phyloP scores from a whole-genome alignment of 192 early-diverging fungal species.

The Powellomyces hirtus region DNA sequence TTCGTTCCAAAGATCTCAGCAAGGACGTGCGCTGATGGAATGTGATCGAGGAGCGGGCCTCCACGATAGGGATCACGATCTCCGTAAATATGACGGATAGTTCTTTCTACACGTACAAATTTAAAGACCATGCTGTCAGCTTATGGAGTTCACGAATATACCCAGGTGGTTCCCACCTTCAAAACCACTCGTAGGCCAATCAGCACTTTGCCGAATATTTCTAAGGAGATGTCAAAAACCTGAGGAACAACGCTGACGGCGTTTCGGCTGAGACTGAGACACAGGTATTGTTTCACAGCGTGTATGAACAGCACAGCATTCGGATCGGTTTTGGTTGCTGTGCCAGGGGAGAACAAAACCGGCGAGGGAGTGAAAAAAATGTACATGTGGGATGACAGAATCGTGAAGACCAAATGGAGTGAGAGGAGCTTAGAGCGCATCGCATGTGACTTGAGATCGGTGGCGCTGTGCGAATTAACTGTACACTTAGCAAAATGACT shows the following conservation, averaged over 20 bases:
- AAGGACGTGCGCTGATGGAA: constrained; percentile 73
- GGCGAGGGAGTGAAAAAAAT: constrained; percentile 68
- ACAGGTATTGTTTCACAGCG: constrained; percentile 83
- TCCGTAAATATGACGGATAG: constrained; percentile 87
- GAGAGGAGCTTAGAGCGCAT: constrained; percentile 85
- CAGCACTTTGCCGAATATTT: constrained; percentile 79
- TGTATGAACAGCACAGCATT: constrained; percentile 71
- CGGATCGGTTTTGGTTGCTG: constrained; percentile 19
- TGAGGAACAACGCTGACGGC: constrained; percentile 71
- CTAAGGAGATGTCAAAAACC: constrained; percentile 80
- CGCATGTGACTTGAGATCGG: constrained; percentile 74
- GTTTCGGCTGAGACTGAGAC: constrained; percentile 78
- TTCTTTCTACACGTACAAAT: constrained; percentile 60
- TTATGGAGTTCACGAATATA: constrained; percentile 8
- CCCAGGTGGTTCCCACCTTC: constrained; percentile 54
- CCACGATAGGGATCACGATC: constrained; percentile 84
- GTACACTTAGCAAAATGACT: not conserved
- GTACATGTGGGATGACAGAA: constrained; percentile 70
- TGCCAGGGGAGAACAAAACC: constrained; percentile 38
- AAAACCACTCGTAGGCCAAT: constrained; percentile 65
- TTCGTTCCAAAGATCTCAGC: constrained; percentile 64
- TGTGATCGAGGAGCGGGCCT: constrained; percentile 62
- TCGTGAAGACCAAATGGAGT: constrained; percentile 72
- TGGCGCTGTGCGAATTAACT: constrained; percentile 41
- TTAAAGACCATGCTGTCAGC: not conserved